Evolutionary conservation across 1,139 yeast genomes (phyloP), one percentile per base, ranked within the genome.

Genomic region (Zygosaccharomyces sapae): DNA sequence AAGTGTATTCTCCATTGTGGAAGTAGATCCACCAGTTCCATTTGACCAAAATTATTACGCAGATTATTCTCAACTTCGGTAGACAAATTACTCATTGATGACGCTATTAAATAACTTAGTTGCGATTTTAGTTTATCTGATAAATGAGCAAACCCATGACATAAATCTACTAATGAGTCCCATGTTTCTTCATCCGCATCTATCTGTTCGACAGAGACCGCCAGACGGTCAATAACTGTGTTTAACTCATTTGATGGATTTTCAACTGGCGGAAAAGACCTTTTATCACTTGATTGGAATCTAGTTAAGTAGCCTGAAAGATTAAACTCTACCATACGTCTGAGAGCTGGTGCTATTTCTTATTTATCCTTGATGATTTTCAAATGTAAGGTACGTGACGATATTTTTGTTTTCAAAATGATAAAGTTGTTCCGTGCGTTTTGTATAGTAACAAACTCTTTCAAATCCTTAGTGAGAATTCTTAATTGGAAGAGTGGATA

Each of bases 121-220:
- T 80, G 86, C 46, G 74, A 75, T 55, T 77, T 82, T 29, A 75
- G 70, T 47, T 73, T 74, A 5, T 66, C 61, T 3, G 70, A 71
- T 12, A 83, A 64, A 9, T 63, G 63, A 3, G 69, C 69, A 43
- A 72, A 78, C 1, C 74, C 70, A 58, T 81, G 80, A 1, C 78
- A 72, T 35, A 87, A 65, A 42, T 83, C 87, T 20, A 80, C 67
- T 8, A 83, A 61, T 3, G 75, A 73, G 43, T 82, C 87, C 58
- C 84, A 77, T 5, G 76, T 67, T n/a, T 80, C 83, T 3, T 70
- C 67, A 44, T 81, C 78, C 24, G 72, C 43, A 40, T 59, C 65
- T 3, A 87, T 71, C 2, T 83, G 73, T 45, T 83, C 86, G 2
- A 94, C 82, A 33, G 82, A 76, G 29, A 77, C 74, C 1, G 92